These are phyloP conservation scores for Bonia amplexicaulis DNA, from an alignment of 176 grass and related monocot genomes.

Conservation along the genomic window DNA sequence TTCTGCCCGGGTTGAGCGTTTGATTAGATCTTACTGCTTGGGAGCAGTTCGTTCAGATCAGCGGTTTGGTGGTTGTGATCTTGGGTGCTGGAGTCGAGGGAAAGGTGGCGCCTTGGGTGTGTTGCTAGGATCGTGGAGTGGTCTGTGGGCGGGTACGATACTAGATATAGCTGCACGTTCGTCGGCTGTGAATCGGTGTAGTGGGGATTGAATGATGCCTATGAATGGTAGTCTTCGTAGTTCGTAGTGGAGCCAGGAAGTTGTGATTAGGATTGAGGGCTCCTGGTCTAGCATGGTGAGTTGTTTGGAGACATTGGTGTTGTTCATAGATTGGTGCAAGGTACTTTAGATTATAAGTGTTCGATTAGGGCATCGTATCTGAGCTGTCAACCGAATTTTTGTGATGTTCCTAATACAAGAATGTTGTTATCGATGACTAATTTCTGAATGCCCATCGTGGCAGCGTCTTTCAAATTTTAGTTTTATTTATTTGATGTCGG, in stretches of 20 bases:
- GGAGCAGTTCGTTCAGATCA: not conserved
- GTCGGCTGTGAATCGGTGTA: not conserved
- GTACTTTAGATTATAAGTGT: not conserved
- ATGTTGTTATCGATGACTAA: not conserved
- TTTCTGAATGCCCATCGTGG: not conserved
- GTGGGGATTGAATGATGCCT: not conserved
- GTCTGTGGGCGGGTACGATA: not conserved
- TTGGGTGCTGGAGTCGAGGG: not conserved
- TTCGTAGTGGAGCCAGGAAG: not conserved
- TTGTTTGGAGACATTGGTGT: not conserved
- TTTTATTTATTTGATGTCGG: not conserved
- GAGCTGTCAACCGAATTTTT: not conserved
- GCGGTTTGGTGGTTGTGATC: not conserved
- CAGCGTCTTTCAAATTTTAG: not conserved
- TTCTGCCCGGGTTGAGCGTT: not conserved
- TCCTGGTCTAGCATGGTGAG: not conserved
- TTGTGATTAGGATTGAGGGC: not conserved
- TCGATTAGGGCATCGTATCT: not conserved
- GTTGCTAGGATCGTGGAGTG: not conserved
- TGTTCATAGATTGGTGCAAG: not conserved
- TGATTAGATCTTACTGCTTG: conserved; percentile 18
- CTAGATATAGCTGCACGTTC: not conserved
- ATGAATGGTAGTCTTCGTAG: not conserved
- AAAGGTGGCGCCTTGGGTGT: not conserved
- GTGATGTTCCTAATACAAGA: not conserved